Base-by-base conservation (phyloP, 106 monocot species). In the Ottelia alismoides region DNA sequence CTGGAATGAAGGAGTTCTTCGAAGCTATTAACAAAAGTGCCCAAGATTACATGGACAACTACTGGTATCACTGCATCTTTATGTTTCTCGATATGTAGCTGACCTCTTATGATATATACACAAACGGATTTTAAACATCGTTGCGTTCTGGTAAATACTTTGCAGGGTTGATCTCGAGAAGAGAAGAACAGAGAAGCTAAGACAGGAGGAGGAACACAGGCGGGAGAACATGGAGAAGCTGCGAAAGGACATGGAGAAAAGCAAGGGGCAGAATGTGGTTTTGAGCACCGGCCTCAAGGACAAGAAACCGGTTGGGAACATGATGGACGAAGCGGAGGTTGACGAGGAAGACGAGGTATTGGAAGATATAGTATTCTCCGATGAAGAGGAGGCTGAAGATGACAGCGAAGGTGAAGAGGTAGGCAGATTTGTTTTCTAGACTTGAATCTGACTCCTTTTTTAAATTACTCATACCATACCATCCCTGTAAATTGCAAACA, bases 131-230 rank as follows among this genome's bases (percentile, higher is more conserved):
- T n/a, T n/a, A n/a, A n/a, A n/a, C n/a, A n/a, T n/a, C n/a, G n/a
- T n/a, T n/a, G n/a, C n/a, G n/a, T n/a, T n/a, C n/a, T n/a, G n/a
- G n/a, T n/a, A n/a, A n/a, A n/a, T 24, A 6, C 11, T 21, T 24
- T 78, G 11, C 47, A 98, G 98, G 69, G 89, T 76, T 75, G 90
- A 98, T 61, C 81, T 98, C 48, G 89, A 90, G 45, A 98, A 79
- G 65, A 82, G 90, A 65, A 60, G 67, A 51, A 76, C 89, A 20
- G 98, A 98, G 70, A 98, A 90, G 65, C 76, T 82, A 12, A 55
- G 78, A 30, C 7, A 90, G 47, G 90, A 98, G 49, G 77, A 69
- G 31, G 85, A 83, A 27, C 68, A 70, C 20, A 76, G 78, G 61
- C 49, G 60, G 49, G 77, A 67, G 58, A 86, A 73, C 70, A 90